Evolutionary conservation across 1,139 yeast genomes (phyloP).

Genomic region (Diutina mesorugosa): DNA sequence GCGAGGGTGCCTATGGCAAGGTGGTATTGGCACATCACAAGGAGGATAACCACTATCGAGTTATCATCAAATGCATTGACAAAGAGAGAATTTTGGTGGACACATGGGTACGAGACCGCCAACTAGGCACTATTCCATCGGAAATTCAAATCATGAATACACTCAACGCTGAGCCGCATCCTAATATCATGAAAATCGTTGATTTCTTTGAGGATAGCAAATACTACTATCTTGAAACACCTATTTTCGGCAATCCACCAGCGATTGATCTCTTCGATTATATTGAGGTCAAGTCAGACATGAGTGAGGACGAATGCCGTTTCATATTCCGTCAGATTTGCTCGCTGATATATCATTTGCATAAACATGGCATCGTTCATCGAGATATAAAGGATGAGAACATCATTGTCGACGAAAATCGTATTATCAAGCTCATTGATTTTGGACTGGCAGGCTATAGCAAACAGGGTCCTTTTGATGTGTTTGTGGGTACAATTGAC

Average conservation of each 20-base stretch:
- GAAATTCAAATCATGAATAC: constrained; percentile 89
- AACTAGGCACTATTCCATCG: constrained; percentile 84
- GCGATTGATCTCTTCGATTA: constrained; percentile 87
- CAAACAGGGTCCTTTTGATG: constrained; percentile 89
- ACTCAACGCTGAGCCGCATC: constrained; percentile 65
- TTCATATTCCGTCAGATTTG: constrained; percentile 71
- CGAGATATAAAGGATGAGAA: constrained; percentile 95
- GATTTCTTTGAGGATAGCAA: constrained; percentile 89
- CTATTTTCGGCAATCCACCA: constrained; percentile 79
- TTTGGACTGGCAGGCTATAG: constrained; percentile 92
- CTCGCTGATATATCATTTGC: constrained; percentile 69
- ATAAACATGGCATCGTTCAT: constrained; percentile 78
- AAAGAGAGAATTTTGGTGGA: constrained; percentile 90
- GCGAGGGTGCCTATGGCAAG: constrained; percentile 94
- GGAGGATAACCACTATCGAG: constrained; percentile 46
- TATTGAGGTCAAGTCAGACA: constrained; percentile 70
- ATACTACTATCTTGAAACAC: constrained; percentile 81
- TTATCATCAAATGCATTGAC: constrained; percentile 79
- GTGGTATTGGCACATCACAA: constrained; percentile 70
- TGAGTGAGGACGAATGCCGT: constrained; percentile 67
- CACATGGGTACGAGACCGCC: constrained; percentile 91
- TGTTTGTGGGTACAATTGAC: constrained; percentile 92
- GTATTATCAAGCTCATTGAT: constrained; percentile 75
- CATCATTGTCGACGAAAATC: constrained; percentile 70
- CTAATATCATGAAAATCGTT: constrained; percentile 68